Base-by-base conservation (phyloP, 176 grass and related monocot genomes). In the Oryza meyeriana region DNA sequence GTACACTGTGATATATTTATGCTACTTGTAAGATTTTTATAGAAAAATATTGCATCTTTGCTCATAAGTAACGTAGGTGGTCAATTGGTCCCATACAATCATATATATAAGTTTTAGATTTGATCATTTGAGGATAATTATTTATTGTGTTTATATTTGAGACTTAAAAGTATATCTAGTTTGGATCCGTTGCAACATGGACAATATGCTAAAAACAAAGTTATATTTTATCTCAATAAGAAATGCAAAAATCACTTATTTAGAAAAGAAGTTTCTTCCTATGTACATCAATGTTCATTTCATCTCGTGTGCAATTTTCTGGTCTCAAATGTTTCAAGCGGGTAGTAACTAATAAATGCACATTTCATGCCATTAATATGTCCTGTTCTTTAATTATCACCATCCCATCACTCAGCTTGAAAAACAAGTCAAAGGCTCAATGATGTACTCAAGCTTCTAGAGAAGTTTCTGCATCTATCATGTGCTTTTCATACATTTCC, bases 221-320 rank as follows among this genome's bases (percentile, higher is more conserved):
- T 52, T 52, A 52, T 52, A 52, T 52, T 52, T 18, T 52, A 52
- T 6, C 47, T 52, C 17, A 18, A 7, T 42, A 39, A 40, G 30
- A 65, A 69, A 41, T 39, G 22, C 24, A 40, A 35, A 41, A 39
- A 20, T 4, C 67, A 26, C 67, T 26, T 70, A 30, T 17, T 71
- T 71, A 72, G 67, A 32, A 69, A 55, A 39, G 10, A 18, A 26
- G 36, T 28, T 69, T 39, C 32, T 18, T 58, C 26, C 6, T 71
- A 57, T 57, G 69, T 44, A 78, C 64, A 18, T 50, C 66, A 34
- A 71, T 81, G 79, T 34, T 35, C 35, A 66, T 66, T 66, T 66
- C 40, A 47, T 79, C 26, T n/a, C 40, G 3, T 33, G 61, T 45
- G 25, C 5, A 45, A 20, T 66, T 66, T 34, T 55, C 14, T 81